Evolutionary conservation across 73 alveolate genomes (phyloP).

Genomic region (Tetrahymena thermophila): DNA sequence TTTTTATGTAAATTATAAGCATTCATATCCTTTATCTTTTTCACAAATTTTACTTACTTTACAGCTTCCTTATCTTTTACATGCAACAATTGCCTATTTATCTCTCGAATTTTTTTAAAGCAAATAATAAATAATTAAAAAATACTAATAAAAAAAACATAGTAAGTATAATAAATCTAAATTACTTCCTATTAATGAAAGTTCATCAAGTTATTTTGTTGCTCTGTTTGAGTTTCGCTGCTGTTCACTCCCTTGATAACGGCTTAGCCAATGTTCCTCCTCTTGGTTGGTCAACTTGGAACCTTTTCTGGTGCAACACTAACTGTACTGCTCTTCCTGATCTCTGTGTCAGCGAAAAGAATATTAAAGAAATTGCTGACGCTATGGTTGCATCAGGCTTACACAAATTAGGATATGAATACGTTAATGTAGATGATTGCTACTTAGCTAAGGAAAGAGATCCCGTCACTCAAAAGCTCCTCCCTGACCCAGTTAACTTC

Average conservation of each 20-base stretch:
- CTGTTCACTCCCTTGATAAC: slow-evolving; percentile 41
- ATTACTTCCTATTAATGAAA: background rate
- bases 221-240: background rate
- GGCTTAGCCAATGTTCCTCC: slow-evolving; percentile 73
- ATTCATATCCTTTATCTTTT: background rate
- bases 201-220: background rate
- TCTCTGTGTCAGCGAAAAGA: slow-evolving; percentile 40
- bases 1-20: background rate
- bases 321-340: background rate
- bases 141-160: background rate
- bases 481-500: slow-evolving; percentile 56
- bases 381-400: slow-evolving; percentile 53
- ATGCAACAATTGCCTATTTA: background rate
- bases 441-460: slow-evolving; percentile 62
- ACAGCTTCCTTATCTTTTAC: background rate
- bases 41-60: background rate
- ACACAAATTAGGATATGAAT: slow-evolving; percentile 60
- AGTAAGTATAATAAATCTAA: background rate
- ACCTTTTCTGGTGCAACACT: slow-evolving; percentile 60
- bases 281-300: slow-evolving; percentile 84
- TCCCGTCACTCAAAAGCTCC: slow-evolving; percentile 38
- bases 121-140: background rate
- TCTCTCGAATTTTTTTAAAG: background rate
- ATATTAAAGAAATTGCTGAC: slow-evolving; percentile 57
- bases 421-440: slow-evolving; percentile 83